Conservation (phyloP, 768 basidiomycete species). For the Porphyrellus cyaneotinctus region DNA sequence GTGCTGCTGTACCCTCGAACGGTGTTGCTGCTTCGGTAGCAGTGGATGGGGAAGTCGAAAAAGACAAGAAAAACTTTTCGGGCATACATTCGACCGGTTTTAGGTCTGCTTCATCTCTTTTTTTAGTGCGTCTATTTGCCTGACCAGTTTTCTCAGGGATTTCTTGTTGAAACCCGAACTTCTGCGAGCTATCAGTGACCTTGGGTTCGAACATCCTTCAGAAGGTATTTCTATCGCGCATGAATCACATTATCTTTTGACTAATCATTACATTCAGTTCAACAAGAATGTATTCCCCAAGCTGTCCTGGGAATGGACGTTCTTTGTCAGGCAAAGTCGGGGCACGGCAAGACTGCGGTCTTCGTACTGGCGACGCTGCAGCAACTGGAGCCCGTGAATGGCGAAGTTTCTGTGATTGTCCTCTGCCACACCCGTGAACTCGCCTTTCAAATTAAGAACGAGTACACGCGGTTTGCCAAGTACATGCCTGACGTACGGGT, state of each 20-base stretch:
- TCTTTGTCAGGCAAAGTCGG: conserved; percentile 98
- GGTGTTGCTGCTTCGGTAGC: conserved; percentile 47
- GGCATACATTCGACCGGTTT: conserved; percentile 99
- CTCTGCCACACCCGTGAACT: conserved; percentile 99
- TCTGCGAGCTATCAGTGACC: conserved; percentile 93
- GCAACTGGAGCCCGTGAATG: conserved; percentile 96
- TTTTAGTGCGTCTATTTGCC: neutral
- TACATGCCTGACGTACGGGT: conserved; percentile 99
- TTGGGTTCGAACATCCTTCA: conserved; percentile 99
- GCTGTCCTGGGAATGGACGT: conserved; percentile 99
- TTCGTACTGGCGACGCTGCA: conserved; percentile 98
- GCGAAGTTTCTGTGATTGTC: conserved; percentile 96
- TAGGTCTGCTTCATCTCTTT: conserved; percentile 52
- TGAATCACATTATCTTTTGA: neutral
- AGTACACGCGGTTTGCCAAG: conserved; percentile 98
- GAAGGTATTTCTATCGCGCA: conserved; percentile 60
- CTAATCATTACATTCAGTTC: conserved; percentile 51
- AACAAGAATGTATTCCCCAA: conserved; percentile 99
- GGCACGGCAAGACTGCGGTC: conserved; percentile 97
- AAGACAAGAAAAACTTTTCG: conserved; percentile 97
- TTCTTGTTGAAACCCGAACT: conserved; percentile 97
- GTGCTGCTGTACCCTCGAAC: conserved; percentile 43
- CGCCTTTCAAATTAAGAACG: conserved; percentile 99
- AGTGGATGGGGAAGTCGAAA: conserved; percentile 54
- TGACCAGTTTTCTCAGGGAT: conserved; percentile 53